phyloP scores from a whole-genome alignment of 2,329 filamentous ascomycete species.

The Penicillium sp. region DNA sequence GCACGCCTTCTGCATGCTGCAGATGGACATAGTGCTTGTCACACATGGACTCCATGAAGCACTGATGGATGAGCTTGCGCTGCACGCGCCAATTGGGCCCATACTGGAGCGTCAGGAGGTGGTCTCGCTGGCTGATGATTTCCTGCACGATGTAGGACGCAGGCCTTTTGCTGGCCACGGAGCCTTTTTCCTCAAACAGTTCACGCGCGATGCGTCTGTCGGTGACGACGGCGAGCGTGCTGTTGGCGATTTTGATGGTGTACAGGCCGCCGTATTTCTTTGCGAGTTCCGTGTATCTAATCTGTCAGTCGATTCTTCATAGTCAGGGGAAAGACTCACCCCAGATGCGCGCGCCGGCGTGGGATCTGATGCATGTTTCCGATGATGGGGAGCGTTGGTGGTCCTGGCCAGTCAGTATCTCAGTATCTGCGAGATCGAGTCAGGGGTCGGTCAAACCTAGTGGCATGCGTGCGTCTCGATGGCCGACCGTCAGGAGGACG shows the following conservation, averaged over 20 bases:
- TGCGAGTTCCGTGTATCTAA: conserved; percentile 45
- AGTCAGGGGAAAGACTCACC: neutral
- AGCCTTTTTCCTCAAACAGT: conserved; percentile 44
- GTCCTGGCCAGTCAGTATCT: neutral
- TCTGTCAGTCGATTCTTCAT: neutral
- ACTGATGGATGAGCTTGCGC: conserved; percentile 45
- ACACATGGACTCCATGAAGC: conserved; percentile 44
- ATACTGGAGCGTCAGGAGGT: conserved; percentile 48
- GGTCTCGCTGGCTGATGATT: conserved; percentile 47
- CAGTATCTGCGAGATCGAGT: neutral
- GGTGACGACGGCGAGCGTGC: conserved; percentile 42
- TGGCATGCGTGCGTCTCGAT: neutral
- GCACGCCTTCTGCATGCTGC: conserved; percentile 47
- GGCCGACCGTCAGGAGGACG: neutral
- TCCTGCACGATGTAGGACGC: conserved; percentile 32
- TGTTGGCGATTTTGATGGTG: conserved; percentile 41
- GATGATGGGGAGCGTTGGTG: conserved; percentile 11
- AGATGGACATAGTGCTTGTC: conserved; percentile 43
- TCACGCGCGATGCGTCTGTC: conserved; percentile 39
- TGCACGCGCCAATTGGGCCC: conserved; percentile 42
- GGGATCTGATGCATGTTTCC: conserved; percentile 15
- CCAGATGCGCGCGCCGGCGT: neutral
- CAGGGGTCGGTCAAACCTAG: neutral
- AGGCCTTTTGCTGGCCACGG: conserved; percentile 44
- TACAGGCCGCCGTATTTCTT: conserved; percentile 41